A percentile compares a stretch with the other conserved stretches of the same genome.
Evolutionary conservation across 768 basidiomycete species (phyloP).

Genomic region (Auriscalpium orientale): DNA sequence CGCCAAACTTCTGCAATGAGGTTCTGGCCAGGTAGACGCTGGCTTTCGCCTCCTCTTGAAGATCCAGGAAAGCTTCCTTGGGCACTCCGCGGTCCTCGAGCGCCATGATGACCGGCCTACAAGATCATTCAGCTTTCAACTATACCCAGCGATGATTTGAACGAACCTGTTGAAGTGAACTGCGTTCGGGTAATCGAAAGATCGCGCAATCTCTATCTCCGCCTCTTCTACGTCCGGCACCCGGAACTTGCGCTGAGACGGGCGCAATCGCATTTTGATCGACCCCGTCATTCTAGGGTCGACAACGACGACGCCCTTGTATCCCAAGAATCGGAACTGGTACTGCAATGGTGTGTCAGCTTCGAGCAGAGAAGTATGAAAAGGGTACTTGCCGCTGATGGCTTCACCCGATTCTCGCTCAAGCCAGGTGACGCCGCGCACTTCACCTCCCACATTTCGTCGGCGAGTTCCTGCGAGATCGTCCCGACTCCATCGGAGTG

Average conservation of each 20-base stretch:
- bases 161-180: constrained; percentile 63
- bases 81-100: constrained; percentile 69
- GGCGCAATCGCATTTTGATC: constrained; percentile 60
- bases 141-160: neutral
- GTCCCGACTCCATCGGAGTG: constrained; percentile 82
- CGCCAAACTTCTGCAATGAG: constrained; percentile 39
- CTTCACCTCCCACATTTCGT: constrained; percentile 51
- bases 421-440: constrained; percentile 30
- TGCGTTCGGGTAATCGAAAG: constrained; percentile 50
- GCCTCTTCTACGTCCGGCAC: constrained; percentile 34
- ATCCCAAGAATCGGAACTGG: constrained; percentile 75
- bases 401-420: constrained; percentile 31
- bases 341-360: constrained; percentile 32
- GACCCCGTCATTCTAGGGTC: constrained; percentile 44
- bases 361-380: neutral
- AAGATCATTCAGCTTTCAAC: neutral
- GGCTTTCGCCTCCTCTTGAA: constrained; percentile 55
- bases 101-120: constrained; percentile 67
- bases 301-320: constrained; percentile 72
- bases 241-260: constrained; percentile 72
- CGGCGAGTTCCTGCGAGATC: constrained; percentile 51
- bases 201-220: constrained; percentile 68
- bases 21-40: constrained; percentile 54
- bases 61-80: constrained; percentile 45
- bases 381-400: constrained; percentile 50